Conservation (phyloP, 2,329 filamentous ascomycete genomes). For the Arthrobotrys megalospora region DNA sequence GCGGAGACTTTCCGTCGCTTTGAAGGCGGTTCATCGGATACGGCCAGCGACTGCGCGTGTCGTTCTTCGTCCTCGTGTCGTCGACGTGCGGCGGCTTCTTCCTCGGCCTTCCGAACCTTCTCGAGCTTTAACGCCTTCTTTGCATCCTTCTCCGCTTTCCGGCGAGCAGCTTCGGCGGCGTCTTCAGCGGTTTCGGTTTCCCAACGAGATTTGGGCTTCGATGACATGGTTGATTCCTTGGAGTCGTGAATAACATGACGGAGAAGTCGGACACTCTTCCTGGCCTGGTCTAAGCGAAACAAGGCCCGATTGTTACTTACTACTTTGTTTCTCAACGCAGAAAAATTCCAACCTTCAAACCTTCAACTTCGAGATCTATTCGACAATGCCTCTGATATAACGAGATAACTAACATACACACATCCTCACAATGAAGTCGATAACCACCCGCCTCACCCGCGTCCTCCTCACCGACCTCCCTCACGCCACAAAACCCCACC, state of each 20-base stretch:
- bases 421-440: constrained; percentile 32
- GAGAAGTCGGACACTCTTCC: background rate
- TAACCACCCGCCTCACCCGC: constrained; percentile 47
- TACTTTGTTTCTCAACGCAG: constrained; percentile 27
- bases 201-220: constrained; percentile 83
- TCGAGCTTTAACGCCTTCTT: constrained; percentile 66
- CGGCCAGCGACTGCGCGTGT: constrained; percentile 64
- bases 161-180: constrained; percentile 79
- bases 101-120: constrained; percentile 65
- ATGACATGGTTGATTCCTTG: constrained; percentile 71
- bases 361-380: constrained; percentile 10
- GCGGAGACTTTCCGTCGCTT: constrained; percentile 52
- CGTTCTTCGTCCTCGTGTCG: constrained; percentile 64
- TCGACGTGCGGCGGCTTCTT: constrained; percentile 66
- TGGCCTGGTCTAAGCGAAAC: constrained; percentile 17
- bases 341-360: constrained; percentile 48
- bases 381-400: background rate
- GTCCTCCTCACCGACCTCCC: constrained; percentile 43
- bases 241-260: background rate
- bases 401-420: background rate
- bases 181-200: constrained; percentile 86
- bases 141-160: constrained; percentile 83
- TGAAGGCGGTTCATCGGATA: constrained; percentile 58
- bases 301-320: background rate
- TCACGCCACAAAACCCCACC: constrained; percentile 17